These are phyloP conservation scores for Paragyromitra xinjiangensis DNA, from an alignment of 495 filamentous ascomycete genomes.

Conservation along the genomic window DNA sequence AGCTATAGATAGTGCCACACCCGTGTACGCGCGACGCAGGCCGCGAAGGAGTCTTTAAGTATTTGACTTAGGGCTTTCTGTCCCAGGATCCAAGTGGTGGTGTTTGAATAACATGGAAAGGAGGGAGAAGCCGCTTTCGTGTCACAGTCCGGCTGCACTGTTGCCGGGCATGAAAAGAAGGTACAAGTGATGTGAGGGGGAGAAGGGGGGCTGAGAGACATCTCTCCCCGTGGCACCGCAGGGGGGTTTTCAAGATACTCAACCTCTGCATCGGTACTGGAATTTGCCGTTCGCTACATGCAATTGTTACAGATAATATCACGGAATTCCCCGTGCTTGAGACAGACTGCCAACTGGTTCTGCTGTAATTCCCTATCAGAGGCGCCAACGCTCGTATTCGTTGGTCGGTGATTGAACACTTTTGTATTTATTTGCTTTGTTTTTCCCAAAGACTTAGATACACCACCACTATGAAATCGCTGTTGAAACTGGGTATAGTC, in stretches of 20 bases:
- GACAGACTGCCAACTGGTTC: no score
- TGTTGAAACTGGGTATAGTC: no score
- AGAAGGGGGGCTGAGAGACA: background rate
- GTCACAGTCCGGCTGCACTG: background rate
- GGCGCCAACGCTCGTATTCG: background rate
- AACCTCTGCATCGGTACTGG: background rate
- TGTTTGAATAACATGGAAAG: background rate
- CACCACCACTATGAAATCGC: no score
- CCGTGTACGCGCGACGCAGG: background rate
- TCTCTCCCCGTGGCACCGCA: constrained; percentile 4
- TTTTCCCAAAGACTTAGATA: background rate
- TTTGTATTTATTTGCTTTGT: background rate
- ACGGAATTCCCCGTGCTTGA: no score
- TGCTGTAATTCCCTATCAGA: background rate
- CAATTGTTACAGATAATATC: no score
- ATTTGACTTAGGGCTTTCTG: background rate
- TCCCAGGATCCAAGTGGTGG: background rate
- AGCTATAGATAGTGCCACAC: background rate
- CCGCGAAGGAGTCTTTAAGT: background rate
- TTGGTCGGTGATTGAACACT: background rate
- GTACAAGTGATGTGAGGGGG: background rate
- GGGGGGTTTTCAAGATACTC: background rate
- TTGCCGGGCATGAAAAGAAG: background rate
- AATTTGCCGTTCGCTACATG: background rate
- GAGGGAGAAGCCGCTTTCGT: constrained; percentile 11